A percentile compares a stretch with the other conserved stretches of the same genome.
phyloP scores from a whole-genome alignment of 2,329 filamentous ascomycete genomes.

The Fusarium sp. region DNA sequence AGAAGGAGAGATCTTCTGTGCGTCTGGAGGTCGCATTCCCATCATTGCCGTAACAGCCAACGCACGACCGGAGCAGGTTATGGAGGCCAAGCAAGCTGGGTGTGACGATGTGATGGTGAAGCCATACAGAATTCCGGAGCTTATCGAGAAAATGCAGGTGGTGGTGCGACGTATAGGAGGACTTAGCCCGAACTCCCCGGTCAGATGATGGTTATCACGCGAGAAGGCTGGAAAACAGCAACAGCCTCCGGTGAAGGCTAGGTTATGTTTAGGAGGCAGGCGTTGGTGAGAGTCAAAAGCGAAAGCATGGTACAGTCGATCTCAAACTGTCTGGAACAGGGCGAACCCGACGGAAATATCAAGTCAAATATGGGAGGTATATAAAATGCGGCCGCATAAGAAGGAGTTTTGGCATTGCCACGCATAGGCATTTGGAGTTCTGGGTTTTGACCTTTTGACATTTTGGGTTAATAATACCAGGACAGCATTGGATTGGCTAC shows the following conservation, averaged over 20 bases:
- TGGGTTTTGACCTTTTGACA: conserved; percentile 2
- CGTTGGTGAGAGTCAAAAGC: background rate
- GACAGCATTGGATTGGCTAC: conserved; percentile 16
- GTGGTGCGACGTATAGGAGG: conserved; percentile 57
- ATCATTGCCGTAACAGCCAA: conserved; percentile 78
- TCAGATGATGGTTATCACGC: conserved; percentile 35
- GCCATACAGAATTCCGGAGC: conserved; percentile 74
- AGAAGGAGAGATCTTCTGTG: conserved; percentile 62
- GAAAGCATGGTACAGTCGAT: background rate
- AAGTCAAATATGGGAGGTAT: background rate
- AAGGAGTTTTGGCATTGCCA: conserved; percentile 33
- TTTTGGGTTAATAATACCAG: conserved; percentile 16
- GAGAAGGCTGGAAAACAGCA: conserved; percentile 36
- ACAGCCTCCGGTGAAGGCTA: conserved; percentile 21
- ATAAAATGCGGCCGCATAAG: conserved; percentile 19
- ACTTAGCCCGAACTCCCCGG: conserved; percentile 49
- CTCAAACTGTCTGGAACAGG: conserved; percentile 4
- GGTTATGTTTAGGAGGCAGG: background rate
- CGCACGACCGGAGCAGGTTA: conserved; percentile 72
- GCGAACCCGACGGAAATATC: background rate
- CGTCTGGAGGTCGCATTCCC: conserved; percentile 65
- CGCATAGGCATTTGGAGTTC: conserved; percentile 19
- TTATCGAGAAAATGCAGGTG: conserved; percentile 70
- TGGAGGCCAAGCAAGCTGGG: conserved; percentile 63
- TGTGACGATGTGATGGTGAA: conserved; percentile 79